Conservation (phyloP, 2,329 filamentous ascomycete species). For the Nannizziopsis barbatae region DNA sequence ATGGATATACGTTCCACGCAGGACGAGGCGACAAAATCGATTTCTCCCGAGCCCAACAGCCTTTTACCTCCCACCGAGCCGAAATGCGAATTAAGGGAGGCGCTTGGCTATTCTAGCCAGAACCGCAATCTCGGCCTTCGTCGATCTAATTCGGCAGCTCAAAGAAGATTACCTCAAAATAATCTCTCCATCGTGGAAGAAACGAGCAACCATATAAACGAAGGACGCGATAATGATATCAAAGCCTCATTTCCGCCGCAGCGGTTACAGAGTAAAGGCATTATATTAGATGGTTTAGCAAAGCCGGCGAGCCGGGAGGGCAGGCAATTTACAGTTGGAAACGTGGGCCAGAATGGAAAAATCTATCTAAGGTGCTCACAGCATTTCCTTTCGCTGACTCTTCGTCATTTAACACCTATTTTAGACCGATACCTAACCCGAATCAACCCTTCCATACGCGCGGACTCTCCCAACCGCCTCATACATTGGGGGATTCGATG, state of each 20-base stretch:
- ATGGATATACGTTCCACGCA: neutral
- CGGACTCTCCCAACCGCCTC: constrained; percentile 30
- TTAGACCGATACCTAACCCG: constrained; percentile 10
- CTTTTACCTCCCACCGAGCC: neutral
- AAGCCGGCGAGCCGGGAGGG: constrained; percentile 52
- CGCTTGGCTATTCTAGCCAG: neutral
- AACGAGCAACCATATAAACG: constrained; percentile 20
- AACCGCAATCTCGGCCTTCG: constrained; percentile 20
- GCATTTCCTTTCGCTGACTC: neutral
- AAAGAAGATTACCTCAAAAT: constrained; percentile 23
- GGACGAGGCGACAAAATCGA: neutral
- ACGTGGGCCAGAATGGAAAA: constrained; percentile 71
- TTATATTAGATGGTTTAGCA: constrained; percentile 48
- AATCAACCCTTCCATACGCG: constrained; percentile 22
- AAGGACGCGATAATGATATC: constrained; percentile 31
- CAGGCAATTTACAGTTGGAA: constrained; percentile 66
- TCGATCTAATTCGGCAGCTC: constrained; percentile 31
- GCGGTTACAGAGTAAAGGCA: constrained; percentile 43
- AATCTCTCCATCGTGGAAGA: constrained; percentile 25
- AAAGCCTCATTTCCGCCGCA: constrained; percentile 37
- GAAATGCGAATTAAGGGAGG: neutral
- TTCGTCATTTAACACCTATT: neutral
- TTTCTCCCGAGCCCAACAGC: neutral
- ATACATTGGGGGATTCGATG: constrained; percentile 50
- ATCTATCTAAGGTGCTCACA: constrained; percentile 71